phyloP scores from a whole-genome alignment of 2,329 filamentous ascomycete genomes.

The Xylariaceae sp. region DNA sequence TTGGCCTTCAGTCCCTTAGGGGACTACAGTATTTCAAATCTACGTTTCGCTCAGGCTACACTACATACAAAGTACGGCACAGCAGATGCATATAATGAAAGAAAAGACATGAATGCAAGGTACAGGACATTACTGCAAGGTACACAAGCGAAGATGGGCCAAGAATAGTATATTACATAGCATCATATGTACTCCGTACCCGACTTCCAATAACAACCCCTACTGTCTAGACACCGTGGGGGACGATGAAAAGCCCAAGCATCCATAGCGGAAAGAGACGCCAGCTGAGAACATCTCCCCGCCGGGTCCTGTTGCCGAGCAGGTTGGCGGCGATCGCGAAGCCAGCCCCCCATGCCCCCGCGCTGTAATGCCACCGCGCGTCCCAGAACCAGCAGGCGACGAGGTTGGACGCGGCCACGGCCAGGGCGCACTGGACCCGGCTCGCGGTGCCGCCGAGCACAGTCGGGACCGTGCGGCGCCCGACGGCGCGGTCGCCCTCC shows the following conservation, averaged over 20 bases:
- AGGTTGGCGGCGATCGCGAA: neutral
- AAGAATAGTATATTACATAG: too few species aligned
- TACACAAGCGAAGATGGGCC: too few species aligned
- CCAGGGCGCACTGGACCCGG: neutral
- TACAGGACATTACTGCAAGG: too few species aligned
- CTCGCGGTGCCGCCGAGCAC: slow-evolving; percentile 3
- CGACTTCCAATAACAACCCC: too few species aligned
- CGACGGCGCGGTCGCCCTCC: slow-evolving; percentile 5
- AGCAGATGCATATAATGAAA: too few species aligned
- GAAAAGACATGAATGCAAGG: too few species aligned
- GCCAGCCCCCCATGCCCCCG: neutral
- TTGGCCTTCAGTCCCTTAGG: too few species aligned
- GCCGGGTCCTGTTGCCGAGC: neutral
- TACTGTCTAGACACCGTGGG: too few species aligned
- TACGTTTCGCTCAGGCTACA: too few species aligned
- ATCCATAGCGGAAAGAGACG: neutral
- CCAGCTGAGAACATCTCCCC: neutral
- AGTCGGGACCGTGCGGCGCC: slow-evolving; percentile 5
- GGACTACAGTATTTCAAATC: too few species aligned
- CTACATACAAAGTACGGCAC: too few species aligned
- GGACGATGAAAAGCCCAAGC: neutral
- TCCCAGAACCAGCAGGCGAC: neutral
- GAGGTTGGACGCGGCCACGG: neutral
- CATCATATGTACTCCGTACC: too few species aligned
- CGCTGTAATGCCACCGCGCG: neutral